phyloP scores from a whole-genome alignment of 805 yeast genomes.

The Pichia insulana region DNA sequence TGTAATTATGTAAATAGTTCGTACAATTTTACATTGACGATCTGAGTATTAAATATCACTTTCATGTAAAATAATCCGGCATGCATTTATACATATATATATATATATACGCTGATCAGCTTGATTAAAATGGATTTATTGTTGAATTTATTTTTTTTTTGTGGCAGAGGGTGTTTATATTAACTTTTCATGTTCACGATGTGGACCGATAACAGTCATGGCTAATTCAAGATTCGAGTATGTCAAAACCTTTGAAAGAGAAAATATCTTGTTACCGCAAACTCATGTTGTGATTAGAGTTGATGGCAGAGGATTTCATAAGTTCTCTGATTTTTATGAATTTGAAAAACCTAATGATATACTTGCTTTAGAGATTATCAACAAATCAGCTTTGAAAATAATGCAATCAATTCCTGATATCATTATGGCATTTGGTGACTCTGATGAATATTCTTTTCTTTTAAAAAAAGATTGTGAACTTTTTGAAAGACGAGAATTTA shows the following conservation, averaged over 20 bases:
- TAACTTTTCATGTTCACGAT: too few species aligned
- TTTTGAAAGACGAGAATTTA: slow-evolving; percentile 78
- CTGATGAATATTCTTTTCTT: slow-evolving; percentile 88
- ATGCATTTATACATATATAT: too few species aligned
- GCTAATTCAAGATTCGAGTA: slow-evolving; percentile 86
- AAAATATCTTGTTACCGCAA: slow-evolving; percentile 63
- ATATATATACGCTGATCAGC: too few species aligned
- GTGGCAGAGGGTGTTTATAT: too few species aligned
- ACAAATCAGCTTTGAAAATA: slow-evolving; percentile 62
- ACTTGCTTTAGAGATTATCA: slow-evolving; percentile 72
- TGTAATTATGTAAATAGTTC: neutral
- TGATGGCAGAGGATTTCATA: slow-evolving; percentile 93
- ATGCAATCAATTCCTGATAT: slow-evolving; percentile 64
- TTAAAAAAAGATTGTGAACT: slow-evolving; percentile 53
- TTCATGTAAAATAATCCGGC: too few species aligned
- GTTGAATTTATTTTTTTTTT: too few species aligned
- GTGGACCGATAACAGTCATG: too few species aligned
- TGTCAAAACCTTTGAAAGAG: slow-evolving; percentile 73
- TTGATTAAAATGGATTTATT: too few species aligned
- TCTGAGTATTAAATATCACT: too few species aligned
- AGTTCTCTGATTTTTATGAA: slow-evolving; percentile 60
- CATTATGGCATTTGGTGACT: slow-evolving; percentile 82
- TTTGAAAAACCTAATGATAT: slow-evolving; percentile 85
- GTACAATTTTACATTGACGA: too few species aligned
- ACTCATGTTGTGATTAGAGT: slow-evolving; percentile 77